A percentile compares a stretch with the other conserved stretches of the same genome.
phyloP scores from a whole-genome alignment of 306 rosid species.

The Lathyrus tuberosus region DNA sequence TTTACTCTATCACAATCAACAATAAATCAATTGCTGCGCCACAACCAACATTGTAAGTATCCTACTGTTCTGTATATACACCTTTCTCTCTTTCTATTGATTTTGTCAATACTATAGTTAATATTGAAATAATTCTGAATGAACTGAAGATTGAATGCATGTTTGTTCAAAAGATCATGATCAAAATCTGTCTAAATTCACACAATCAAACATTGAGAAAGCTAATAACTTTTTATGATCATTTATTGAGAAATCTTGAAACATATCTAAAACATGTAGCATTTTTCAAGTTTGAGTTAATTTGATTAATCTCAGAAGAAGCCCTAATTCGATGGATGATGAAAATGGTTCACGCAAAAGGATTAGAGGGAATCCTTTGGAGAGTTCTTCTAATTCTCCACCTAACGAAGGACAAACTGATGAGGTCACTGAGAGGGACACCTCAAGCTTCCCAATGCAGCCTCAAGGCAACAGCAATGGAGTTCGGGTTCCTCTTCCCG shows the following conservation, averaged over 20 bases:
- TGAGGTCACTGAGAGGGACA: no score
- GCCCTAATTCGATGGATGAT: conserved; percentile 58
- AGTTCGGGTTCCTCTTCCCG: no score
- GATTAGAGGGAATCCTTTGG: conserved; percentile 56
- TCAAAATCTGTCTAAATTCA: not conserved
- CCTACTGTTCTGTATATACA: no score
- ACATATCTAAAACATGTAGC: no score
- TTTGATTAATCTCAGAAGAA: conserved; percentile 46
- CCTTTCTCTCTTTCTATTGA: no score
- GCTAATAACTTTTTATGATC: not conserved
- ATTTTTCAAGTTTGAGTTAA: no score
- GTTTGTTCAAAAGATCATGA: not conserved
- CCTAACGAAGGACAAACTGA: no score
- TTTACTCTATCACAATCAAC: not conserved
- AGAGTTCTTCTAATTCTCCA: conserved; percentile 37
- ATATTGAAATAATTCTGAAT: no score
- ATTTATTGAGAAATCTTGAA: not conserved
- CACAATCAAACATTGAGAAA: not conserved
- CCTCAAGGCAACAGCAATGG: no score
- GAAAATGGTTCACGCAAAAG: conserved; percentile 75
- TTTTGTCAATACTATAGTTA: no score
- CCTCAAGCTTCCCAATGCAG: no score
- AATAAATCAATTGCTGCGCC: not conserved
- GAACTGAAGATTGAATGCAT: not conserved
- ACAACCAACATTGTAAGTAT: not conserved